Conservation (phyloP, 2,329 filamentous ascomycete species). For the Ascochyta fabae region DNA sequence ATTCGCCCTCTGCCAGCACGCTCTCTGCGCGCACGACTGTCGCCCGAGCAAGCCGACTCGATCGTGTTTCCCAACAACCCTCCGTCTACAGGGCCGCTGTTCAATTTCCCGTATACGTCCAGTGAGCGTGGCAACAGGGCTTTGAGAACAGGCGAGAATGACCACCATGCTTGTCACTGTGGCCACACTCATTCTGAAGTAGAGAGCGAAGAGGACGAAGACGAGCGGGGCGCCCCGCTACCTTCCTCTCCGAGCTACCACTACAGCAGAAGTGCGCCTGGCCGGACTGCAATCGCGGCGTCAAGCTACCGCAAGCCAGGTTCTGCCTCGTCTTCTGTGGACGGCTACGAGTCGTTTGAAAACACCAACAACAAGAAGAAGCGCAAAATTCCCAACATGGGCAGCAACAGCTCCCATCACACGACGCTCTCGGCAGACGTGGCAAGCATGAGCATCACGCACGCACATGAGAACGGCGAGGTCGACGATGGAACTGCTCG, state of each 20-base stretch:
- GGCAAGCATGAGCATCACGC: constrained; percentile 66
- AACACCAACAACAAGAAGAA: constrained; percentile 99
- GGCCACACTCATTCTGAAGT: constrained; percentile 56
- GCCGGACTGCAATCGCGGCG: constrained; percentile 35
- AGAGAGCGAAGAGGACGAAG: constrained; percentile 66
- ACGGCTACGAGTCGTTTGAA: constrained; percentile 96
- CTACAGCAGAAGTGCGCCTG: constrained; percentile 42
- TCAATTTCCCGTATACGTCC: constrained; percentile 68
- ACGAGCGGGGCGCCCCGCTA: constrained; percentile 52
- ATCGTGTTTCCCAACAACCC: constrained; percentile 83
- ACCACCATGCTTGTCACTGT: constrained; percentile 56
- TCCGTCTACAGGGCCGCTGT: constrained; percentile 74
- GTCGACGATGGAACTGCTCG: constrained; percentile 57
- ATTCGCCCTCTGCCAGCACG: constrained; percentile 93
- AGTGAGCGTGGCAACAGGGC: constrained; percentile 37
- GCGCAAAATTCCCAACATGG: constrained; percentile 91
- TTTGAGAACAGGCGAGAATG: constrained; percentile 58
- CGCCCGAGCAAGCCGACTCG: constrained; percentile 80
- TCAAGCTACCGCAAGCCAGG: constrained; percentile 52
- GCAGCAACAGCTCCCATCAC: constrained; percentile 68
- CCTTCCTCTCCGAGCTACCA: constrained; percentile 50
- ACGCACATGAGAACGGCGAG: constrained; percentile 49
- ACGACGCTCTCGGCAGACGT: constrained; percentile 66
- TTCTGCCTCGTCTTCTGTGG: constrained; percentile 72
- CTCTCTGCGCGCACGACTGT: constrained; percentile 84